A percentile compares a stretch with the other conserved stretches of the same genome.
phyloP scores from a whole-genome alignment of 192 early-diverging fungal species.

The Thamnidium elegans region DNA sequence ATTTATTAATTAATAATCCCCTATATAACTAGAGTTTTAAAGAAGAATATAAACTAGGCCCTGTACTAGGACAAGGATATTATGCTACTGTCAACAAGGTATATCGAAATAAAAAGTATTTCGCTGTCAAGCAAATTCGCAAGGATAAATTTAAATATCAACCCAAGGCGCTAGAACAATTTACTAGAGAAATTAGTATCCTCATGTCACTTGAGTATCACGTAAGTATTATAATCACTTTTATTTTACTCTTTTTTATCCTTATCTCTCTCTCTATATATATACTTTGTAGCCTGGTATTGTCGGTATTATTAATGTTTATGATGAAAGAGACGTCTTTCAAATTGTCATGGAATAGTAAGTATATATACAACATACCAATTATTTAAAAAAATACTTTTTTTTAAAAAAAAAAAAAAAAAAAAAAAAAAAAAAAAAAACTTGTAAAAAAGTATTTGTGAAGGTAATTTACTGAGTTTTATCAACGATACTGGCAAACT shows the following conservation, averaged over 20 bases:
- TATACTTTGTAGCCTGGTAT: slow-evolving; percentile 20
- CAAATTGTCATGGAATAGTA: slow-evolving; percentile 25
- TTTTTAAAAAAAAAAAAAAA: too few species aligned
- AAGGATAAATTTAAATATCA: not conserved
- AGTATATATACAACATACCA: too few species aligned
- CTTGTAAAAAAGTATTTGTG: slow-evolving; percentile 52
- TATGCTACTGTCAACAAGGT: too few species aligned
- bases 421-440: too few species aligned
- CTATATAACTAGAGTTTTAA: too few species aligned
- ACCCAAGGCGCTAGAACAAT: not conserved
- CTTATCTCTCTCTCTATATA: too few species aligned
- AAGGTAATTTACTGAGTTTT: slow-evolving; percentile 89
- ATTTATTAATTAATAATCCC: too few species aligned
- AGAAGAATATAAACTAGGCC: too few species aligned
- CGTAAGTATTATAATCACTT: not conserved
- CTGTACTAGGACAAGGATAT: too few species aligned
- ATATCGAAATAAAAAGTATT: too few species aligned
- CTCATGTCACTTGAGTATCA: slow-evolving; percentile 15
- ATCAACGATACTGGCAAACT: slow-evolving; percentile 73
- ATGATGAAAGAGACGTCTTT: slow-evolving; percentile 4
- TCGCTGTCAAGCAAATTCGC: slow-evolving; percentile 12
- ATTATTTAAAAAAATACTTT: too few species aligned
- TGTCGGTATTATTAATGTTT: slow-evolving; percentile 10
- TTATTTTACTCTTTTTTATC: not conserved
- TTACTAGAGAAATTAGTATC: slow-evolving; percentile 4